Percentiles rank a stretch among this genome's conserved stretches.
phyloP scores from a whole-genome alignment of 768 basidiomycete genomes.

The Podaxis sp. region DNA sequence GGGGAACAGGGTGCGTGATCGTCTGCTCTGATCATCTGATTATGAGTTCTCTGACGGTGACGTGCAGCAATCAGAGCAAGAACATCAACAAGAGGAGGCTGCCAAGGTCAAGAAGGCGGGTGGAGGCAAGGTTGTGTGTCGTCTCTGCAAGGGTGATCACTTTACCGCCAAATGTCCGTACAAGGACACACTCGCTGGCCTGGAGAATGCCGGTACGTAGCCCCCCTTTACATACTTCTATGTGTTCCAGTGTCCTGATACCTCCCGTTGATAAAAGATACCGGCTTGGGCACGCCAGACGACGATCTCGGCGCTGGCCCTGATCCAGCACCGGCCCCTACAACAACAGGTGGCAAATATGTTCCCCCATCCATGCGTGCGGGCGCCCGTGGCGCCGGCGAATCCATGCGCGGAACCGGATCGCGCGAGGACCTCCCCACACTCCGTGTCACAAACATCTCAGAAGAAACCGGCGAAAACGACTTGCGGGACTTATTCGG shows the following conservation, averaged over 20 bases:
- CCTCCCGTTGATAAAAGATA: neutral
- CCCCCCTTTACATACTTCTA: neutral
- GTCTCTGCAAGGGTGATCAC: conserved; percentile 94
- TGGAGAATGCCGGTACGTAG: conserved; percentile 54
- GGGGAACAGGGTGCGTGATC: conserved; percentile 53
- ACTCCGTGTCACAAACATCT: conserved; percentile 94
- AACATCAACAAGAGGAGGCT: conserved; percentile 59
- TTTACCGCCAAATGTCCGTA: conserved; percentile 99
- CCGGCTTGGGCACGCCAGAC: conserved; percentile 31
- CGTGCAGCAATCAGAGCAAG: conserved; percentile 56
- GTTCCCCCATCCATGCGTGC: conserved; percentile 90
- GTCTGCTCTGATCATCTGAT: neutral
- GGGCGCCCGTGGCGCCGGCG: conserved; percentile 63
- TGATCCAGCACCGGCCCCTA: conserved; percentile 24
- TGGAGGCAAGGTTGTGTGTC: conserved; percentile 85
- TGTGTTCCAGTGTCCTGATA: neutral
- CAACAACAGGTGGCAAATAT: conserved; percentile 67
- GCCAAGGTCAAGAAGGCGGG: conserved; percentile 73
- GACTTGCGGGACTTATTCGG: conserved; percentile 92
- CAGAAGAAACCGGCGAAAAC: conserved; percentile 90
- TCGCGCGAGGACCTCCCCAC: conserved; percentile 91
- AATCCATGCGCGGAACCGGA: conserved; percentile 66
- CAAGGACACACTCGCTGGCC: conserved; percentile 85
- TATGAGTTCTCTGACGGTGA: neutral
- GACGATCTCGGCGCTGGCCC: conserved; percentile 33